Conservation (phyloP, 495 filamentous ascomycete genomes). For the Podospora bellae-mahoneyi region DNA sequence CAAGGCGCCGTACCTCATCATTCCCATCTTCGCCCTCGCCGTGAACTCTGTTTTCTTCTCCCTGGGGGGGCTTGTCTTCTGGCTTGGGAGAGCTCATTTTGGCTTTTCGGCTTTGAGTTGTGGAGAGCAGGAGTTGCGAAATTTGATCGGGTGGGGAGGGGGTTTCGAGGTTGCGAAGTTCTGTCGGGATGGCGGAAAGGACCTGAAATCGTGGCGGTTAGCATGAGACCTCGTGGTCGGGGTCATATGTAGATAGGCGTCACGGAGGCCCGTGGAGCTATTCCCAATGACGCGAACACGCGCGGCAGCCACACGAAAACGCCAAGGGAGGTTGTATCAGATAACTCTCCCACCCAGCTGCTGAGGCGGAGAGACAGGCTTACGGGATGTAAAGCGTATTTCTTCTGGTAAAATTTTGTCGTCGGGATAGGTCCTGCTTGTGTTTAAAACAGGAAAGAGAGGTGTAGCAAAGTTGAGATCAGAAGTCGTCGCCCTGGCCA, state of each 20-base stretch:
- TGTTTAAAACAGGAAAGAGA: neutral
- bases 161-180: too few species aligned
- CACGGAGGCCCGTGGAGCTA: neutral
- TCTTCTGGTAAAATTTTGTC: neutral
- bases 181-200: too few species aligned
- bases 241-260: neutral
- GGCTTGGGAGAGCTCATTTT: neutral
- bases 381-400: neutral
- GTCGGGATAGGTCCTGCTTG: neutral
- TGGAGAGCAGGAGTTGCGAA: neutral
- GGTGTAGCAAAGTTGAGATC: neutral
- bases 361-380: neutral
- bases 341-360: too few species aligned
- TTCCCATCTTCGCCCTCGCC: neutral
- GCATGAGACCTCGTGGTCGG: neutral
- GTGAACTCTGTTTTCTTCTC: neutral
- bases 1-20: constrained; percentile 1
- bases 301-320: neutral
- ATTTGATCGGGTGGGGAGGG: too few species aligned
- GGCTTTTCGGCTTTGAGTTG: neutral
- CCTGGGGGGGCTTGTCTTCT: neutral
- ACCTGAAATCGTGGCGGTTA: neutral
- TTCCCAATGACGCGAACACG: neutral
- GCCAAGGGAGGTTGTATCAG: neutral
- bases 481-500: neutral